Base-by-base conservation (phyloP, 108 stramenopile species). In the Cyclotella atomus region DNA sequence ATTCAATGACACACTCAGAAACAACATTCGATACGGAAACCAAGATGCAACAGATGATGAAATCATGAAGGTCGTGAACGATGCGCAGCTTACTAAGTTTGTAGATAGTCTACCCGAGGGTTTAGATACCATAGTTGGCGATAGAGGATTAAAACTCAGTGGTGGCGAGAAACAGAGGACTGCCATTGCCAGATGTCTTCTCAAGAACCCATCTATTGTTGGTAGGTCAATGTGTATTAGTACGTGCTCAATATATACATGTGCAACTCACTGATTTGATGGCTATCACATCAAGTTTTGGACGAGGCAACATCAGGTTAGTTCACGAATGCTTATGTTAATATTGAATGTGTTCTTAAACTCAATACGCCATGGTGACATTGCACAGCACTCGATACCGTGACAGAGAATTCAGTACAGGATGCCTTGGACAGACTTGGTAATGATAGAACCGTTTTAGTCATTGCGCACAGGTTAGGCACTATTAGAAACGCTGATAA, bases 381-480 rank as follows among this genome's bases (percentile, higher is more conserved):
- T 85, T 77, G 15, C n/a, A n/a, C n/a, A n/a, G 85, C 89, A 15
- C 77, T 88, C 29, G 97, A 98, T 79, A 91, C 91, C 24, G 32
- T 96, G 9, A 94, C 92, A 7, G 97, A 98, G 72, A 87, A 83
- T 34, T 84, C 84, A 23, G 93, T 98, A 17, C 97, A 99, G 72
- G 97, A 99, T 67, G 99, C 99, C 20, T 85, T 99, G 27, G 97
- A 99, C 84, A 78, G 87, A 20, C 77, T 98, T 34, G 93, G 91
- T 19, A 73, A 70, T 17, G 82, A 96, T 28, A 77, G 98, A 6
- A 99, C 99, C 10, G 89, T 90, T 19, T 46, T 99, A 38, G 95
- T 98, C n/a, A 98, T 99, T 80, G 99, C 99, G 0, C 99, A 99
- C 80, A 82, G 99, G 55, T 75, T 99, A 12, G 94, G 96, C 30